Base-by-base conservation (phyloP, 371 early-diverging fungal species). In the Batkoa obscura region DNA sequence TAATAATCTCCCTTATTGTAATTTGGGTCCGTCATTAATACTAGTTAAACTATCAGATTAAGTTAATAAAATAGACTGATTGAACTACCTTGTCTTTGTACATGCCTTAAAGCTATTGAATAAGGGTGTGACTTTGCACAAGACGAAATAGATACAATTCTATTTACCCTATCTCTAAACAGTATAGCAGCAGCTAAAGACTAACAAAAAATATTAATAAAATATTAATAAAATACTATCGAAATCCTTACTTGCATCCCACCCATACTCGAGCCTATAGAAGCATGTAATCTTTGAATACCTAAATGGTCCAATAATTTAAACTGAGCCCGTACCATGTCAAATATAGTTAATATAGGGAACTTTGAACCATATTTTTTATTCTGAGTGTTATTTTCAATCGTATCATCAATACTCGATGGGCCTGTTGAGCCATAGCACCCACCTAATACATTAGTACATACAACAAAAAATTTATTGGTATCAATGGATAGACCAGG, bases 111-210 rank as follows among this genome's bases (percentile, higher is more conserved):
- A 1, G 94, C 94, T 50, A 95, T 93, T 30, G 90, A 87, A 62
- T 90, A 93, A 2, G 96, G 96, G 65, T 95, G 96, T 2, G 93
- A 90, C 15, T 90, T 72, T 1, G 92, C 91, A 59, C 92, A 91
- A 8, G 89, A 88, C 12, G 90, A 89, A 56, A 95, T 91, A 37
- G 78, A 73, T 46, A 93, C 70, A 9, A 90, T 61, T 10, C 86
- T 74, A 17, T 79, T 78, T 45, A 95, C 81, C 30, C 90, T 75
- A 15, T 90, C 81, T 10, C 90, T 86, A 63, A 75, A 87, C 53
- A 92, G 61, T 36, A 80, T 74, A 2, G 88, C 89, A 31, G 88
- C 84, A 33, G 88, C 89, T 55, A 92, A 67, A 2, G 88, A 86
- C 72, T 74, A 60, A 6, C 41, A 13, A 35, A 51, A 59, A 30